A percentile compares a stretch with the other conserved stretches of the same genome.
Conservation (phyloP, 2,329 filamentous ascomycete species). For the Pseudocercospora fuligena region DNA sequence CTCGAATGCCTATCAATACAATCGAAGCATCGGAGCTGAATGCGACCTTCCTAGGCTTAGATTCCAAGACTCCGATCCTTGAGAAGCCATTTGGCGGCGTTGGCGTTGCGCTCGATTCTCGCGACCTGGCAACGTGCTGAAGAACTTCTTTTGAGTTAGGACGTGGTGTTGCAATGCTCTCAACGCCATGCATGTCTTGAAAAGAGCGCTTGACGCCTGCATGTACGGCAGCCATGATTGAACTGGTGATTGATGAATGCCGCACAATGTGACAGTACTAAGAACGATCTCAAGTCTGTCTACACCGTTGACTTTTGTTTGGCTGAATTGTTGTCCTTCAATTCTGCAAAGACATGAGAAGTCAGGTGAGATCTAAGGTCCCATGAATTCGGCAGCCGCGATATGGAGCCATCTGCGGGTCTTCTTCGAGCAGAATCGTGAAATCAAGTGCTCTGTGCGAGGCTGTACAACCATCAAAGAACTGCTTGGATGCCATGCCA, state of each 20-base stretch:
- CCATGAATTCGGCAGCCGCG: neutral
- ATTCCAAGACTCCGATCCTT: slow-evolving; percentile 3
- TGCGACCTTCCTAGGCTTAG: slow-evolving; percentile 27
- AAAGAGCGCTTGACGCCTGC: slow-evolving; percentile 39
- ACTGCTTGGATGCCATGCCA: neutral
- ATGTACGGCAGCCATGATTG: slow-evolving; percentile 34
- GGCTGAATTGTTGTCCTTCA: neutral
- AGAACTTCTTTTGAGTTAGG: slow-evolving; percentile 23
- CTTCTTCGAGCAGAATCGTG: neutral
- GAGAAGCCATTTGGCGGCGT: slow-evolving; percentile 26
- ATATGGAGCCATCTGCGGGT: neutral
- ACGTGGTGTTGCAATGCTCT: slow-evolving; percentile 14
- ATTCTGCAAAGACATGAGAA: slow-evolving; percentile 4
- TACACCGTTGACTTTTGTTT: neutral
- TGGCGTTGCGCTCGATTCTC: slow-evolving; percentile 27
- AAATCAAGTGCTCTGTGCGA: neutral
- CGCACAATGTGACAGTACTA: neutral
- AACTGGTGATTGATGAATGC: neutral
- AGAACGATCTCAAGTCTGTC: neutral
- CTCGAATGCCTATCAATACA: slow-evolving; percentile 73
- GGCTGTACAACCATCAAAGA: neutral
- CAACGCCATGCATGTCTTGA: slow-evolving; percentile 33
- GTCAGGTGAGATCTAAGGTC: slow-evolving; percentile 13
- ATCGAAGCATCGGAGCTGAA: slow-evolving; percentile 71
- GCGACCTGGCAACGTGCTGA: slow-evolving; percentile 23